Evolutionary conservation across 495 filamentous ascomycete genomes (phyloP).

Genomic region (Xylaria grammica): DNA sequence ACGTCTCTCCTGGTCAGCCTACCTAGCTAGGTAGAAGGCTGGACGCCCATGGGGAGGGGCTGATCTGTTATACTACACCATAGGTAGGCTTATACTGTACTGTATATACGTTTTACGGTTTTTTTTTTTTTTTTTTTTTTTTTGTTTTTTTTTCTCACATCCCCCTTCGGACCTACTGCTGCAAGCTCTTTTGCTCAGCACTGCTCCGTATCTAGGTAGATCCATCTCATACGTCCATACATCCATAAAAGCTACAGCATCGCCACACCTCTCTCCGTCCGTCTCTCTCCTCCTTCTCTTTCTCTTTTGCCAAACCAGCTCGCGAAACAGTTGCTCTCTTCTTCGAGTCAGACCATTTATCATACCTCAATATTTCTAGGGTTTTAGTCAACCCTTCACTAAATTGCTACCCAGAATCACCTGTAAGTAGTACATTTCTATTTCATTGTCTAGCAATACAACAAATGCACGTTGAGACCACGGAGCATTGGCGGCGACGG

Average conservation of each 20-base stretch:
- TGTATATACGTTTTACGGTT: not conserved
- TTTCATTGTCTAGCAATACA: not conserved
- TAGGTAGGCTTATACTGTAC: conserved; percentile 11
- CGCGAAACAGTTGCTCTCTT: conserved; percentile 33
- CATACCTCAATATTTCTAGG: conserved; percentile 29
- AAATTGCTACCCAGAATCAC: not conserved
- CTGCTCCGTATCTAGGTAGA: not conserved
- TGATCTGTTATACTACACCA: conserved; percentile 31
- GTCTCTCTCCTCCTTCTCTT: conserved; percentile 23
- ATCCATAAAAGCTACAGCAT: conserved; percentile 36
- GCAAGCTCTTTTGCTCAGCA: conserved; percentile 27
- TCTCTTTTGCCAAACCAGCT: conserved; percentile 38
- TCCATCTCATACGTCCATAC: conserved; percentile 14
- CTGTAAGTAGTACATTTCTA: conserved; percentile 22
- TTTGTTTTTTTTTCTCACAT: conserved; percentile 19
- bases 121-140: conserved; percentile 12
- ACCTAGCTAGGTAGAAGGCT: conserved; percentile 27
- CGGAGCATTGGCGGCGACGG: not conserved
- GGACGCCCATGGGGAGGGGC: conserved; percentile 34
- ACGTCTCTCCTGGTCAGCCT: conserved; percentile 28
- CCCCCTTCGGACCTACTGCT: conserved; percentile 28
- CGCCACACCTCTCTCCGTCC: conserved; percentile 36
- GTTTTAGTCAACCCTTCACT: not conserved
- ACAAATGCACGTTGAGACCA: conserved; percentile 21
- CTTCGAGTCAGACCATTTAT: conserved; percentile 27